Percentiles rank a stretch among this genome's conserved stretches.
These are phyloP conservation scores for Fusarium decemcellulare DNA, from an alignment of 2,329 filamentous ascomycete species.

Conservation along the genomic window DNA sequence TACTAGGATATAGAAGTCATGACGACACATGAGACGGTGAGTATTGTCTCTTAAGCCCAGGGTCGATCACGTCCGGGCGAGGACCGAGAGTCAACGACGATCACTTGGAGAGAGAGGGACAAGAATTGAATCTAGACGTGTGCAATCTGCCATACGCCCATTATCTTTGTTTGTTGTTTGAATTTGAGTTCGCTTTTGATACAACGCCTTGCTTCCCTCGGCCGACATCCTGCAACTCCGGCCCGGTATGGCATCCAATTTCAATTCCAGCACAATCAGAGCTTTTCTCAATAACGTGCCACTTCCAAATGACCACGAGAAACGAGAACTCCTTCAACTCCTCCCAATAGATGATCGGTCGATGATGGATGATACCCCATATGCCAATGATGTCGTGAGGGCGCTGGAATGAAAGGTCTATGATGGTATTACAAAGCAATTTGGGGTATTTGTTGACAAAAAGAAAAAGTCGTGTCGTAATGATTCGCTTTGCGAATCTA, in stretches of 20 bases:
- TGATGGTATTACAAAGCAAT: conserved; percentile 39
- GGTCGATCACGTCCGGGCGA: no score
- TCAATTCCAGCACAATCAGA: conserved; percentile 7
- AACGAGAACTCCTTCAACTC: conserved; percentile 41
- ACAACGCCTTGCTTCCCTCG: conserved; percentile 20
- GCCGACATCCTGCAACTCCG: conserved; percentile 24
- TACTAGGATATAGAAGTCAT: no score
- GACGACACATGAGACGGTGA: not conserved
- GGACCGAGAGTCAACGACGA: no score
- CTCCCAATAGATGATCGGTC: conserved; percentile 32
- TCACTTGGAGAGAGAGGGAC: not conserved
- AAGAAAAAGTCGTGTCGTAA: conserved; percentile 22
- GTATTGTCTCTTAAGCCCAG: not conserved
- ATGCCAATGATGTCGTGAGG: conserved; percentile 10
- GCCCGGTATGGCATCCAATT: conserved; percentile 1
- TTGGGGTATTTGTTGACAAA: conserved; percentile 41
- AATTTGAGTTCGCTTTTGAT: conserved; percentile 20
- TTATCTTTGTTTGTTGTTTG: conserved; percentile 13
- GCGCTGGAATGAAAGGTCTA: conserved; percentile 22
- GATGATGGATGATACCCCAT: conserved; percentile 23
- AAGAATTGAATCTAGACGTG: not conserved
- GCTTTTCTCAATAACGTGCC: conserved; percentile 7
- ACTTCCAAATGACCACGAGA: conserved; percentile 6
- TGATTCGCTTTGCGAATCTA: conserved; percentile 5
- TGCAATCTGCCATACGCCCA: not conserved